Evolutionary conservation across 2,329 filamentous ascomycete species (phyloP).

Genomic region (Claviceps maximensis): DNA sequence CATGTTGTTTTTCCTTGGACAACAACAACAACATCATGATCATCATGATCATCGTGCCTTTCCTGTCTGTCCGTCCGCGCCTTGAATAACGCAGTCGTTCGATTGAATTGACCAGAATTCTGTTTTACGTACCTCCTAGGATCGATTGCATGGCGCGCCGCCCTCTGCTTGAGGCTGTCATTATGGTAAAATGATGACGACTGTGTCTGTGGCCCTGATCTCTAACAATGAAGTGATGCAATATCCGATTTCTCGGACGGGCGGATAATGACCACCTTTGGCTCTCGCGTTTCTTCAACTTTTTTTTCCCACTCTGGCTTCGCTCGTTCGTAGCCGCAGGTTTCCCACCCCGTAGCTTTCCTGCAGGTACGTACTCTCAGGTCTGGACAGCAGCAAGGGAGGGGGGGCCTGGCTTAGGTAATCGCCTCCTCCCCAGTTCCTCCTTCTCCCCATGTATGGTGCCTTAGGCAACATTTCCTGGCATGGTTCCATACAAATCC

Average conservation of each 20-base stretch:
- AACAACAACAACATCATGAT: too few species aligned
- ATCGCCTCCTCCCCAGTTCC: background rate
- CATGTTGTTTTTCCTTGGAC: background rate
- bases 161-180: slow-evolving; percentile 47
- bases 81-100: background rate
- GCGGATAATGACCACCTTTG: slow-evolving; percentile 1
- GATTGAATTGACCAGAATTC: background rate
- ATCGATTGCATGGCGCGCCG: slow-evolving; percentile 34
- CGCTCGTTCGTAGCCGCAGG: background rate
- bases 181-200: slow-evolving; percentile 3
- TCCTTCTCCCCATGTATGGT: too few species aligned
- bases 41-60: background rate
- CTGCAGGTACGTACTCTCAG: slow-evolving; percentile 1
- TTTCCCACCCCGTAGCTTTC: background rate
- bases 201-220: slow-evolving; percentile 1
- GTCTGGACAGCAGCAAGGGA: too few species aligned
- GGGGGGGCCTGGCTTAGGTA: background rate
- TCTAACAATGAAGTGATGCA: slow-evolving; percentile 6
- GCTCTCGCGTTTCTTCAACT: slow-evolving; percentile 8
- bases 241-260: background rate
- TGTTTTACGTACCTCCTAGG: slow-evolving; percentile 33
- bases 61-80: background rate
- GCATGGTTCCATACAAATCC: slow-evolving; percentile 6
- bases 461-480: slow-evolving; percentile 16
- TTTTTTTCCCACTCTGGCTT: slow-evolving; percentile 10